Evolutionary conservation across 768 basidiomycete species (phyloP).

Genomic region (Pleurotus tuoliensis): DNA sequence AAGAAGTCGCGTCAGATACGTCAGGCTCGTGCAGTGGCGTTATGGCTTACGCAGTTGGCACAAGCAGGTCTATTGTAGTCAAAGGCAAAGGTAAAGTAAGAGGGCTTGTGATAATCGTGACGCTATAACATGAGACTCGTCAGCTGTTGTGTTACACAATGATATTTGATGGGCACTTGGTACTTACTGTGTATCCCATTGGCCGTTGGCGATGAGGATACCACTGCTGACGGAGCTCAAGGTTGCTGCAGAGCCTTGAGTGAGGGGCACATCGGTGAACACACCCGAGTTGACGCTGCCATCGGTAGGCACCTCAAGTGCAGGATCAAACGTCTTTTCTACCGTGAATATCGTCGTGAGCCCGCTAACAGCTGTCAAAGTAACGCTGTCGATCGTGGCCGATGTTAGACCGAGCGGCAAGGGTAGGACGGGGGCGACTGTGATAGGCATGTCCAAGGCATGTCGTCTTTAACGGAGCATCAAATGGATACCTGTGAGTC

Average conservation of each 20-base stretch:
- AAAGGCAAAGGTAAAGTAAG: background rate
- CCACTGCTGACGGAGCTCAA: background rate
- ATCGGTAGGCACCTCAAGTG: background rate
- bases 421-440: background rate
- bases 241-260: background rate
- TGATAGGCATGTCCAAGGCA: too few species aligned
- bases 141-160: background rate
- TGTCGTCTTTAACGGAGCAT: too few species aligned
- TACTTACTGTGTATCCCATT: background rate
- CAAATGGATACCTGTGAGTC: too few species aligned
- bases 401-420: background rate
- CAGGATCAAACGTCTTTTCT: background rate
- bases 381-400: background rate
- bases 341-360: background rate
- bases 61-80: background rate
- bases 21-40: too few species aligned
- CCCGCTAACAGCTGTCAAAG: background rate
- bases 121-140: background rate
- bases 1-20: too few species aligned
- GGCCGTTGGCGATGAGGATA: background rate
- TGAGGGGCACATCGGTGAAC: background rate
- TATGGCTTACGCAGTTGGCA: background rate
- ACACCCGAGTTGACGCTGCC: conserved; percentile 1
- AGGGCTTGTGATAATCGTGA: background rate
- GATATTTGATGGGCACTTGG: background rate